Conservation (phyloP, 78 protist genomes). For the Planoprotostelium fungivorum region DNA sequence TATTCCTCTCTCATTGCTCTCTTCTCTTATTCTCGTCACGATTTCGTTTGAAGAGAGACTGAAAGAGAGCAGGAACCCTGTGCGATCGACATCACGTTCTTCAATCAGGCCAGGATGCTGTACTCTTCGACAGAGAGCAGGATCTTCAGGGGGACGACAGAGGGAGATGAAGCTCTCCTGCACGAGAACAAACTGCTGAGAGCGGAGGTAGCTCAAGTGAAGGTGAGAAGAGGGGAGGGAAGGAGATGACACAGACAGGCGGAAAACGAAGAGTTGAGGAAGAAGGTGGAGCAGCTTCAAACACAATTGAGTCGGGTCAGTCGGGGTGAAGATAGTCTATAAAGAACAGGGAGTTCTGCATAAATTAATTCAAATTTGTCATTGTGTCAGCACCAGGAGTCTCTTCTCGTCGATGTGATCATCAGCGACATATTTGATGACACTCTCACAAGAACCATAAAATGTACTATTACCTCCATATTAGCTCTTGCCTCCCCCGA, state of each 20-base stretch:
- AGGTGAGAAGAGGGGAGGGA: neutral
- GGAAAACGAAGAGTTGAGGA: neutral
- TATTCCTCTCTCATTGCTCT: too few relatives aligned
- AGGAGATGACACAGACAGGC: neutral
- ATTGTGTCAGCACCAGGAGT: too few relatives aligned
- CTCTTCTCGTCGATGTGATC: too few relatives aligned
- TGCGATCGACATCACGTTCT: neutral
- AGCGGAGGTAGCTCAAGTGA: neutral
- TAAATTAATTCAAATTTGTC: too few relatives aligned
- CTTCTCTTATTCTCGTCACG: neutral
- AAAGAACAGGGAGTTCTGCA: too few relatives aligned
- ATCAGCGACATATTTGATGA: too few relatives aligned
- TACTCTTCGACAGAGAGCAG: neutral
- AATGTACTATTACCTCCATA: too few relatives aligned
- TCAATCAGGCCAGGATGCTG: neutral
- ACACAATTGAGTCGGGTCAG: too few relatives aligned
- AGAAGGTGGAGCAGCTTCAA: neutral
- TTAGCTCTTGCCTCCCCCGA: too few relatives aligned
- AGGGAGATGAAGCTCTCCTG: neutral
- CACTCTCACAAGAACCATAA: too few relatives aligned
- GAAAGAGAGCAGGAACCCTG: neutral
- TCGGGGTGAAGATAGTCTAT: too few relatives aligned
- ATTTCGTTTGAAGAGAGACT: neutral
- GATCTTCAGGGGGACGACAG: neutral
- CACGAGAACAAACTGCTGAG: neutral